Conservation (phyloP, 345 rosid species). For the Cochlearia excelsa region DNA sequence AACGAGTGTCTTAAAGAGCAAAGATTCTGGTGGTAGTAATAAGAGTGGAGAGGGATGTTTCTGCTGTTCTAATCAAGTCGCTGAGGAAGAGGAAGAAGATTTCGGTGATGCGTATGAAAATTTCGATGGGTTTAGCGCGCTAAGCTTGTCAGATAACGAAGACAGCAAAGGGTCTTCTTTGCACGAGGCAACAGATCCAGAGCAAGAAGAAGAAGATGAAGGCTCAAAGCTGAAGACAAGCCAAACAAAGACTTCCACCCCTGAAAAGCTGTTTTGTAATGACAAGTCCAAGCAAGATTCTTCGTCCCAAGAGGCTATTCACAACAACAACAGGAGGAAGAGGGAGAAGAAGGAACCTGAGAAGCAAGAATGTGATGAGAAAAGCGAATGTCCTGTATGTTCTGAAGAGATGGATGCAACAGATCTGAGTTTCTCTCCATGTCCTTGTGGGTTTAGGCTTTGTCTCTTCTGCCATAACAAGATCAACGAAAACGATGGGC, state of each 20-base stretch:
- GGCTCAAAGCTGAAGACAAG: constrained; percentile 20
- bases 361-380: constrained; percentile 16
- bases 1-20: constrained; percentile 33
- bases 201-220: constrained; percentile 5
- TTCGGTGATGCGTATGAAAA: constrained; percentile 37
- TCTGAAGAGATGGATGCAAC: constrained; percentile 43
- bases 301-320: background rate
- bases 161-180: constrained; percentile 15
- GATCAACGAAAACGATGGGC: constrained; percentile 39
- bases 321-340: background rate
- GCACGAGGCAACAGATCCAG: constrained; percentile 18
- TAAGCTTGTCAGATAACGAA: constrained; percentile 25
- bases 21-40: constrained; percentile 14
- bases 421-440: constrained; percentile 44
- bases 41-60: constrained; percentile 27
- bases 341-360: constrained; percentile 28
- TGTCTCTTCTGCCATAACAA: constrained; percentile 49
- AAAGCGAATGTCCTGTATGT: constrained; percentile 40
- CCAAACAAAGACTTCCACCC: constrained; percentile 16
- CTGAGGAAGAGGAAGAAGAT: constrained; percentile 41
- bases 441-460: constrained; percentile 42
- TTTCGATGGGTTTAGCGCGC: constrained; percentile 40
- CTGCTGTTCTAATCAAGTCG: constrained; percentile 33
- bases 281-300: background rate
- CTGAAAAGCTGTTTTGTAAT: background rate